A percentile compares a stretch with the other conserved stretches of the same genome.
Conservation (phyloP, 2,329 filamentous ascomycete species). For the Diaporthe helianthi region DNA sequence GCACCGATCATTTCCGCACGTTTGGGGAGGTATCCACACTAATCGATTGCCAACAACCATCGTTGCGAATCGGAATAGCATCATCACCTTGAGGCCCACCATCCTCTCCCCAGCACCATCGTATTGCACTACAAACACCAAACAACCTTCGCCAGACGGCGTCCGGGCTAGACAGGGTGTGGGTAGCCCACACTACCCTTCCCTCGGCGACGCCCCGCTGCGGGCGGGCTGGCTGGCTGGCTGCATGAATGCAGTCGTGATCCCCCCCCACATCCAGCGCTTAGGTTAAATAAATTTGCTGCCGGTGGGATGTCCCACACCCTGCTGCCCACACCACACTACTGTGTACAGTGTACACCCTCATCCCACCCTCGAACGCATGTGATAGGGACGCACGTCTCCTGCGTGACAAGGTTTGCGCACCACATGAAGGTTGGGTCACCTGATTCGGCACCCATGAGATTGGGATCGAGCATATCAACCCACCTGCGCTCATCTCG, state of each 20-base stretch:
- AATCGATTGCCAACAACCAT: neutral
- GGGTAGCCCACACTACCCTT: conserved; percentile 9
- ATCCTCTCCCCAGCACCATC: neutral
- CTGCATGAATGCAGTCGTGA: conserved; percentile 4
- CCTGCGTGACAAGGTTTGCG: conserved; percentile 22
- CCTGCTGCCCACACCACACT: neutral
- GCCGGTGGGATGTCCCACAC: neutral
- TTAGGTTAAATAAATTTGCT: conserved; percentile 19
- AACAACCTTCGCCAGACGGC: neutral
- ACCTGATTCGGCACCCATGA: conserved; percentile 28
- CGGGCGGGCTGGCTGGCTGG: conserved; percentile 9
- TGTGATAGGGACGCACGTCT: conserved; percentile 15
- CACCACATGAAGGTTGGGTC: conserved; percentile 33
- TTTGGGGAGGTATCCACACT: conserved; percentile 11
- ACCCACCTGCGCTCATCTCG: conserved; percentile 11
- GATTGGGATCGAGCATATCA: conserved; percentile 6
- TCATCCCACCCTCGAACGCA: conserved; percentile 9
- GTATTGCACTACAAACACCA: conserved; percentile 3
- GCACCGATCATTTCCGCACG: conserved; percentile 19
- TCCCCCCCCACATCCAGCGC: conserved; percentile 32
- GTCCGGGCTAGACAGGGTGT: conserved; percentile 1
- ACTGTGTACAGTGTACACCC: conserved; percentile 7
- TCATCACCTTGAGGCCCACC: conserved; percentile 17
- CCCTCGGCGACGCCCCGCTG: conserved; percentile 7
- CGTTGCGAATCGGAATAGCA: conserved; percentile 11